Conservation (phyloP, 352 stramenopile genomes). For the Phytophthora brassicae region DNA sequence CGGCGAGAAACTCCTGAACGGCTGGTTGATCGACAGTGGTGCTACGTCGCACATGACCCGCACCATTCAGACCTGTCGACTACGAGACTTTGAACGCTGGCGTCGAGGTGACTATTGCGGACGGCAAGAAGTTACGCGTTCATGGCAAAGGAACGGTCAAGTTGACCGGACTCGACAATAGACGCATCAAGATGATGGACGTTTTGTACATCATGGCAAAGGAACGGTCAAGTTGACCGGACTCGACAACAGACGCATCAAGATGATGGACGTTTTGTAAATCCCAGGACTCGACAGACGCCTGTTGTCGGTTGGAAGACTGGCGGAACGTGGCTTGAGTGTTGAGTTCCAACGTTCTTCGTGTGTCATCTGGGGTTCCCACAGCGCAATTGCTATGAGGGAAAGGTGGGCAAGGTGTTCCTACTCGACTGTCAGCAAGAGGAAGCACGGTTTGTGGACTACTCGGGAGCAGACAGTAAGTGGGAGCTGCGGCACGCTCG, state of each 20-base stretch:
- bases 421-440: conserved; percentile 11
- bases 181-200: conserved; percentile 35
- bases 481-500: conserved; percentile 26
- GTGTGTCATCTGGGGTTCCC: not conserved
- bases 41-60: not conserved
- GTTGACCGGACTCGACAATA: not conserved
- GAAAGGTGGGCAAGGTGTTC: conserved; percentile 8
- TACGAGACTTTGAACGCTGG: not conserved
- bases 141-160: not conserved
- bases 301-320: not conserved
- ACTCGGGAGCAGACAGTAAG: not conserved
- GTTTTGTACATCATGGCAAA: conserved; percentile 30
- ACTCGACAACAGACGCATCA: too few relatives aligned
- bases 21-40: too few relatives aligned
- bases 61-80: not conserved
- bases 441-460: conserved; percentile 5
- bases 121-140: not conserved
- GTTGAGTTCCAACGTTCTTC: not conserved
- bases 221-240: too few relatives aligned
- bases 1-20: too few relatives aligned
- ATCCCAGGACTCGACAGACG: conserved; percentile 23
- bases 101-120: not conserved
- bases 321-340: not conserved
- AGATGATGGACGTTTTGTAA: too few relatives aligned
- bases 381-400: not conserved